Percentiles rank a stretch among this genome's conserved stretches.
phyloP scores from a whole-genome alignment of 2,329 filamentous ascomycete genomes.

The Coniochaeta sp. region DNA sequence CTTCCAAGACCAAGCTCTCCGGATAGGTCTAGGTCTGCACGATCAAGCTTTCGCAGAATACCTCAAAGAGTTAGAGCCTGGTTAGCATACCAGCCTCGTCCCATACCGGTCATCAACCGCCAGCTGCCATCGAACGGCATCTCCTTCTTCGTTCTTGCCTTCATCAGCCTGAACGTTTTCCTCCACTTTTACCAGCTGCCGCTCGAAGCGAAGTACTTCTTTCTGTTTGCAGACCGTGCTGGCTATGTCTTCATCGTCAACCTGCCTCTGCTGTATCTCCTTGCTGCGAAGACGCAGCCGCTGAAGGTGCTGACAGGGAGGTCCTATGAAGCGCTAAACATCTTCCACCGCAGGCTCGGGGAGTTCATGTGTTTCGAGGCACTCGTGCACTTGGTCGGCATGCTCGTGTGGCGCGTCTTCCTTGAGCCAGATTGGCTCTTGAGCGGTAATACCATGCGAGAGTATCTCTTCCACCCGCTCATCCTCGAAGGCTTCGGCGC shows the following conservation, averaged over 20 bases:
- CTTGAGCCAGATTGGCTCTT: conserved; percentile 39
- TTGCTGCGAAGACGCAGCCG: conserved; percentile 61
- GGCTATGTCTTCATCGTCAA: conserved; percentile 44
- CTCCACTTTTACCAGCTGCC: conserved; percentile 47
- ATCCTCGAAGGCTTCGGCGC: conserved; percentile 47
- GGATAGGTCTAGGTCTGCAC: background rate
- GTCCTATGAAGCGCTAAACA: conserved; percentile 59
- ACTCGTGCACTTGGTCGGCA: conserved; percentile 44
- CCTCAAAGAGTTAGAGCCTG: conserved; percentile 9
- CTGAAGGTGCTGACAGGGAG: conserved; percentile 51
- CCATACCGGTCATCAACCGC: conserved; percentile 49
- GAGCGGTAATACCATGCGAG: conserved; percentile 24
- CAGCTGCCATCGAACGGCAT: conserved; percentile 49
- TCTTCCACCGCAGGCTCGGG: conserved; percentile 56
- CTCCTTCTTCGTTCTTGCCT: conserved; percentile 40
- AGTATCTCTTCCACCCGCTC: conserved; percentile 43
- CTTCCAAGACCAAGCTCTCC: background rate
- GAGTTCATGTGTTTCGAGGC: conserved; percentile 55
- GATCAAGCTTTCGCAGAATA: background rate
- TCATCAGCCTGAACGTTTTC: conserved; percentile 48
- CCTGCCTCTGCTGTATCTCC: conserved; percentile 48
- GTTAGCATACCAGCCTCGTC: conserved; percentile 49
- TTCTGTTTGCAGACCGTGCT: conserved; percentile 50
- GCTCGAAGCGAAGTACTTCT: conserved; percentile 38
- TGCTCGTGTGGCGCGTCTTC: conserved; percentile 47